Percentiles rank a stretch among this genome's conserved stretches.
These are phyloP conservation scores for Mycena indigotica DNA, from an alignment of 768 basidiomycete species.

Conservation along the genomic window DNA sequence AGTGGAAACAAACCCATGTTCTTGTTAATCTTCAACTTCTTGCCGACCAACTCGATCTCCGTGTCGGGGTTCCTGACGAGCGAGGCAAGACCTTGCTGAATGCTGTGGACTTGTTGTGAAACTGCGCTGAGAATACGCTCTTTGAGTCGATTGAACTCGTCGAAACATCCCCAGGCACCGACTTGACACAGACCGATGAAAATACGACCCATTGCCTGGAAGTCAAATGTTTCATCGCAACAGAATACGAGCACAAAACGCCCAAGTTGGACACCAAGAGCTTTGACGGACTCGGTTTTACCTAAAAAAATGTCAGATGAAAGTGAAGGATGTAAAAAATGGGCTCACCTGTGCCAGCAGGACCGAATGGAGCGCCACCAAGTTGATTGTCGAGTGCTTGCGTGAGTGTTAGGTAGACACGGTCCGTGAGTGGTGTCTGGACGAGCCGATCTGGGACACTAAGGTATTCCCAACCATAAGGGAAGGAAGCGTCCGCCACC, in stretches of 20 bases:
- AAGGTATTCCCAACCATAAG: constrained; percentile 98
- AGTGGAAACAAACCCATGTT: constrained; percentile 63
- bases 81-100: constrained; percentile 89
- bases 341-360: constrained; percentile 86
- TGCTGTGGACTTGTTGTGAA: constrained; percentile 99
- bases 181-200: constrained; percentile 99
- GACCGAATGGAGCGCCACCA: constrained; percentile 97
- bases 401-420: constrained; percentile 94
- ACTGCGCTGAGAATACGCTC: constrained; percentile 98
- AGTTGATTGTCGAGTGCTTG: constrained; percentile 94
- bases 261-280: constrained; percentile 94
- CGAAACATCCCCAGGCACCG: constrained; percentile 98
- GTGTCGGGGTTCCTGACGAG: constrained; percentile 80
- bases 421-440: constrained; percentile 96
- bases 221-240: constrained; percentile 99
- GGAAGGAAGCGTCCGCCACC: constrained; percentile 90
- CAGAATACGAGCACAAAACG: constrained; percentile 99
- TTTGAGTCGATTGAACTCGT: constrained; percentile 97
- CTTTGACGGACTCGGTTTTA: constrained; percentile 99
- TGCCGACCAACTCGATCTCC: constrained; percentile 95
- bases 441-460: constrained; percentile 96
- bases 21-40: constrained; percentile 88
- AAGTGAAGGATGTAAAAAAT: constrained; percentile 5
- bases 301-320: constrained; percentile 54
- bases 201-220: constrained; percentile 99